These are phyloP conservation scores for Diaporthe humulicola DNA, from an alignment of 2,329 filamentous ascomycete species.

Conservation along the genomic window DNA sequence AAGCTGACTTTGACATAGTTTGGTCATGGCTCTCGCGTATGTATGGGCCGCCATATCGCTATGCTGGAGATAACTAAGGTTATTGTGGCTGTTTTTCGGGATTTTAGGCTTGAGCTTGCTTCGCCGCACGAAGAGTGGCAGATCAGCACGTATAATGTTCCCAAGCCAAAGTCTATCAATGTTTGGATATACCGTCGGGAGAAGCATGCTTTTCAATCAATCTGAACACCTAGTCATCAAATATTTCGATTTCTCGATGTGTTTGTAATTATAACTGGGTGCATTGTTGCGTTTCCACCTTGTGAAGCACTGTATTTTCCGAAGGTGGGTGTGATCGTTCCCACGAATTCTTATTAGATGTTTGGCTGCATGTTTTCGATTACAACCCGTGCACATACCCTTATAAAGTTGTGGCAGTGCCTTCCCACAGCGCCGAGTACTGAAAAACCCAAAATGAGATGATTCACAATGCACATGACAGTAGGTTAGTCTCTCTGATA, in stretches of 20 bases:
- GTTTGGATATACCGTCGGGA: neutral
- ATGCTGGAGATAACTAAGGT: neutral
- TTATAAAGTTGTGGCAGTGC: too few species aligned
- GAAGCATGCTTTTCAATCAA: neutral
- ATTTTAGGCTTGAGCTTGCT: neutral
- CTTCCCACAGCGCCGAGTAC: too few species aligned
- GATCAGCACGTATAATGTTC: neutral
- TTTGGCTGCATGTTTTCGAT: too few species aligned
- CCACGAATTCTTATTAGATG: too few species aligned
- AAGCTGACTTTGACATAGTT: neutral
- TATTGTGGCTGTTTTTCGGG: neutral
- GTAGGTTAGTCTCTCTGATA: slow-evolving; percentile 6
- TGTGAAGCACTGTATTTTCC: too few species aligned
- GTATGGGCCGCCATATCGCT: neutral
- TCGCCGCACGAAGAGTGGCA: neutral
- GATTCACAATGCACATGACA: too few species aligned
- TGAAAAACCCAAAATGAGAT: too few species aligned
- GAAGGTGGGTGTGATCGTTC: too few species aligned
- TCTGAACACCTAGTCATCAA: neutral
- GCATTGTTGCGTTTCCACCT: too few species aligned
- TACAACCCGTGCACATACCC: too few species aligned
- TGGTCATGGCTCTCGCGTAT: neutral
- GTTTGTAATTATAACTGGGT: too few species aligned
- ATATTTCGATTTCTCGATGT: too few species aligned
- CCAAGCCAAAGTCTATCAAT: neutral